phyloP scores from a whole-genome alignment of 2,329 filamentous ascomycete species.

The Polytolypa hystricis region DNA sequence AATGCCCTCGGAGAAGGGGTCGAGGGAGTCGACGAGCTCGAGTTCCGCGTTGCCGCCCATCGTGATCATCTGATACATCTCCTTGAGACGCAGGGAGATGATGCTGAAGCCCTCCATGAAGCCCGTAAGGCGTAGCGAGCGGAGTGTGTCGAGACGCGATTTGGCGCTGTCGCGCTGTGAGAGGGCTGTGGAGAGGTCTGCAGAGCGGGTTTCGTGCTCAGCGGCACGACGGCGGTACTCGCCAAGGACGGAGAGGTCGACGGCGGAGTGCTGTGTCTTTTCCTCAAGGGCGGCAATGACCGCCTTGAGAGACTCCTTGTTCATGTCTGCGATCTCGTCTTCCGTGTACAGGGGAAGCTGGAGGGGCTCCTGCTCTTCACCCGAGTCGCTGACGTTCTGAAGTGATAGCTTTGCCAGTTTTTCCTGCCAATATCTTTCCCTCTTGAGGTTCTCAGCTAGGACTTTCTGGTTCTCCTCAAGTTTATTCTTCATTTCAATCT shows the following conservation, averaged over 20 bases:
- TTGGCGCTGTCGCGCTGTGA: conserved; percentile 73
- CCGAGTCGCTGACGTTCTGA: conserved; percentile 66
- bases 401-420: conserved; percentile 75
- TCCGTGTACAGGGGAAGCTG: conserved; percentile 66
- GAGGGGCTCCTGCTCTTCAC: conserved; percentile 39
- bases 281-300: conserved; percentile 58
- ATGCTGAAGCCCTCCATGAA: conserved; percentile 97
- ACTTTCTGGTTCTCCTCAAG: conserved; percentile 92
- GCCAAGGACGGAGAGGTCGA: conserved; percentile 78
- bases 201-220: conserved; percentile 70
- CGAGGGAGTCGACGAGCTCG: conserved; percentile 88
- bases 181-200: conserved; percentile 71
- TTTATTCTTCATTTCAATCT: conserved; percentile 98
- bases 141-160: conserved; percentile 83
- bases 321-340: conserved; percentile 54
- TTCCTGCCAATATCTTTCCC: conserved; percentile 75
- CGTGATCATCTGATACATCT: conserved; percentile 99
- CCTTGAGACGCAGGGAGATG: conserved; percentile 89
- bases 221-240: conserved; percentile 81
- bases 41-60: conserved; percentile 98
- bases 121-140: conserved; percentile 78
- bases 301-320: conserved; percentile 51
- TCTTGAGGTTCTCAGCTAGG: conserved; percentile 73
- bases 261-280: conserved; percentile 71
- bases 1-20: conserved; percentile 95